Conservation (phyloP, 306 rosid species). For the Malus sylvestris region DNA sequence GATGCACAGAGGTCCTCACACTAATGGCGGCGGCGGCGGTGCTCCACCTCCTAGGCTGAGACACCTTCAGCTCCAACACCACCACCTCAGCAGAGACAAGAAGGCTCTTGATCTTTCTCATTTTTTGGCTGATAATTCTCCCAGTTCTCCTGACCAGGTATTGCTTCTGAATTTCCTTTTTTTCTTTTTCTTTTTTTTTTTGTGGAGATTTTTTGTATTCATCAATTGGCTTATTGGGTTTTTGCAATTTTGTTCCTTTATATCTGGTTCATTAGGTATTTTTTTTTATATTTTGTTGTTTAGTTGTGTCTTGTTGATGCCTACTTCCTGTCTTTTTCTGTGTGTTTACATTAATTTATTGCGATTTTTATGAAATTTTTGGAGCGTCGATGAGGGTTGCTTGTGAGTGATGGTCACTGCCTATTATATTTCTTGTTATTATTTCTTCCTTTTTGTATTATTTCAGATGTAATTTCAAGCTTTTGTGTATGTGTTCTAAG, state of each 20-base stretch:
- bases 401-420: neutral
- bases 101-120: constrained; percentile 48
- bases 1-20: constrained; percentile 52
- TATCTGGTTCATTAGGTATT: neutral
- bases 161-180: neutral
- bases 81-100: constrained; percentile 39
- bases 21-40: constrained; percentile 33
- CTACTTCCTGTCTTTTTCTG: neutral
- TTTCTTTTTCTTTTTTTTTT: neutral
- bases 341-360: neutral
- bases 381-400: constrained; percentile 1
- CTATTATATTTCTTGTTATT: neutral
- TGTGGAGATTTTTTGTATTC: neutral
- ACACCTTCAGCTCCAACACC: constrained; percentile 50
- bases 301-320: neutral
- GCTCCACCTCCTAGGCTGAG: constrained; percentile 37
- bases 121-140: constrained; percentile 57
- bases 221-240: neutral
- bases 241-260: constrained; percentile 5
- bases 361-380: neutral
- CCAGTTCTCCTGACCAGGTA: constrained; percentile 80
- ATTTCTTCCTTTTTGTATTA: neutral
- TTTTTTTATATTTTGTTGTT: neutral
- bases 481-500: neutral
- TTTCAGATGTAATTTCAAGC: constrained; percentile 4